These are phyloP conservation scores for Termitomyces sp. DNA, from an alignment of 768 basidiomycete species.

Conservation along the genomic window DNA sequence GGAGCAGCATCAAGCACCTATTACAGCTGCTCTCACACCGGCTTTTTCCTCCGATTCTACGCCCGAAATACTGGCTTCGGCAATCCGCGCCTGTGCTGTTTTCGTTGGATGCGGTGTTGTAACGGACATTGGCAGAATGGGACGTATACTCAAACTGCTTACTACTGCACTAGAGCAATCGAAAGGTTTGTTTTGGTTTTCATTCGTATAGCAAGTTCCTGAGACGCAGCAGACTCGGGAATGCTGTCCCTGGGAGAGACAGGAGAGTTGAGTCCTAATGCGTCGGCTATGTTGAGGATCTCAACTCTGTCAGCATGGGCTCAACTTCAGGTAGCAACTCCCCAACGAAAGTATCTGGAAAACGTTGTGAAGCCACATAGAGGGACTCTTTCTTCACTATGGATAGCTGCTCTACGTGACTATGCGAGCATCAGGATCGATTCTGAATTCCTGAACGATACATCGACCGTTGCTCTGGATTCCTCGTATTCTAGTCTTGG, in stretches of 20 bases:
- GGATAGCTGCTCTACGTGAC: conserved; percentile 87
- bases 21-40: conserved; percentile 94
- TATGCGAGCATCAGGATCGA: conserved; percentile 90
- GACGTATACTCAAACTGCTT: conserved; percentile 86
- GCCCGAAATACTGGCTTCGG: conserved; percentile 91
- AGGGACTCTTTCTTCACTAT: conserved; percentile 70
- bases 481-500: conserved; percentile 85
- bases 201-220: too few relatives aligned
- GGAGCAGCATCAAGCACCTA: conserved; percentile 97
- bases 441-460: conserved; percentile 79
- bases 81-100: conserved; percentile 89
- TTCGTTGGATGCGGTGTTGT: conserved; percentile 96
- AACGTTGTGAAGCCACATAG: conserved; percentile 83
- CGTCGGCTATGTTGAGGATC: conserved; percentile 90
- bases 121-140: conserved; percentile 88
- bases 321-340: conserved; percentile 78
- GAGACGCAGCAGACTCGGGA: conserved; percentile 57
- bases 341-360: conserved; percentile 69
- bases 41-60: conserved; percentile 95
- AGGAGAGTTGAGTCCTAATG: conserved; percentile 87
- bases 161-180: conserved; percentile 88
- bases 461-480: conserved; percentile 72
- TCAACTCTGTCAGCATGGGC: conserved; percentile 96
- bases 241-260: conserved; percentile 85
- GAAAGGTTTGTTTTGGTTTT: conserved; percentile 54